phyloP scores from a whole-genome alignment of 441 rosid species.

The Euphorbia corollata region DNA sequence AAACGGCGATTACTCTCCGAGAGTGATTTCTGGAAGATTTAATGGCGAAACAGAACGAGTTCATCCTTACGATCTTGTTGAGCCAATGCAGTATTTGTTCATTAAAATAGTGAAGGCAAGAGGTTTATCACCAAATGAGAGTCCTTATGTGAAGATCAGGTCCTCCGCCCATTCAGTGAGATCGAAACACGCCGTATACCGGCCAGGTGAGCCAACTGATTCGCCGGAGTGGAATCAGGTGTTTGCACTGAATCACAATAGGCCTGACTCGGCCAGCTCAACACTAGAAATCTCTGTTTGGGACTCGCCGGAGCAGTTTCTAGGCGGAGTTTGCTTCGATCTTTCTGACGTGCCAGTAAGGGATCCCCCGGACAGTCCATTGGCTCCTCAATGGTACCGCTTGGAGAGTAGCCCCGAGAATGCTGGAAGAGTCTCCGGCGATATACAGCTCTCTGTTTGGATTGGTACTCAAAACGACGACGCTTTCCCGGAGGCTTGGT shows the following conservation, averaged over 20 bases:
- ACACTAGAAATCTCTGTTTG: slow-evolving; percentile 80
- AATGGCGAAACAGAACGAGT: slow-evolving; percentile 33
- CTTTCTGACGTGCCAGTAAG: slow-evolving; percentile 74
- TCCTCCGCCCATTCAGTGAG: slow-evolving; percentile 35
- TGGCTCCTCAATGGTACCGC: slow-evolving; percentile 89
- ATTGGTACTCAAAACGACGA: slow-evolving; percentile 88
- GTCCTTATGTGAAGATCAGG: slow-evolving; percentile 59
- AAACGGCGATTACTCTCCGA: slow-evolving; percentile 62
- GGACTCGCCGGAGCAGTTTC: slow-evolving; percentile 65
- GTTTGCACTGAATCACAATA: slow-evolving; percentile 53
- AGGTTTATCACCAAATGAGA: slow-evolving; percentile 42
- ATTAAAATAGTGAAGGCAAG: slow-evolving; percentile 68
- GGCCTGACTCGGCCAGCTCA: slow-evolving; percentile 40
- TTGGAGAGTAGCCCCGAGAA: slow-evolving; percentile 49
- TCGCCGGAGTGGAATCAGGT: slow-evolving; percentile 79
- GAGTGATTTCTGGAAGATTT: slow-evolving; percentile 40
- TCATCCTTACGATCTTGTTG: slow-evolving; percentile 67
- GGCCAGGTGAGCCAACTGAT: slow-evolving; percentile 46
- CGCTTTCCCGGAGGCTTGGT: slow-evolving; percentile 86
- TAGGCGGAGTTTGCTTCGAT: slow-evolving; percentile 83
- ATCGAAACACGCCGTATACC: slow-evolving; percentile 49
- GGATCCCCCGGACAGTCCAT: slow-evolving; percentile 78
- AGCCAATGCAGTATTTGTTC: slow-evolving; percentile 81
- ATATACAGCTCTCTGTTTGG: slow-evolving; percentile 88
- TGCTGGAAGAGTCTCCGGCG: slow-evolving; percentile 51